phyloP scores from a whole-genome alignment of 371 early-diverging fungal genomes.

The Globomyces sp. region DNA sequence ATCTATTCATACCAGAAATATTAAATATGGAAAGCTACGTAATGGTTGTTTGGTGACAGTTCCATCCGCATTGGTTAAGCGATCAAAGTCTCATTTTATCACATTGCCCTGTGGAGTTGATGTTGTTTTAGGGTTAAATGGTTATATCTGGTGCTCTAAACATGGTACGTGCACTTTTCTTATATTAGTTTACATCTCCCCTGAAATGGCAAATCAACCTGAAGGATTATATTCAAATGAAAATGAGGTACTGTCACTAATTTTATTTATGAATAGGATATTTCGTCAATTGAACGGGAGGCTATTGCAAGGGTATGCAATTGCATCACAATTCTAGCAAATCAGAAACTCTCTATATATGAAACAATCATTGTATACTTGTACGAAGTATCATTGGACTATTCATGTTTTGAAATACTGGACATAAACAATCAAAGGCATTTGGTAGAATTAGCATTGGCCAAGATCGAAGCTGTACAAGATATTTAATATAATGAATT shows the following conservation, averaged over 20 bases:
- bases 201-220: conserved; percentile 57
- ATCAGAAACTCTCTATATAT: conserved; percentile 72
- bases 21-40: conserved; percentile 95
- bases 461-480: not conserved
- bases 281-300: conserved; percentile 57
- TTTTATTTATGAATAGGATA: conserved; percentile 12
- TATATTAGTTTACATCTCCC: conserved; percentile 34
- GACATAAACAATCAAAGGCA: conserved; percentile 8
- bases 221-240: conserved; percentile 74
- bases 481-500: not conserved
- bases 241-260: conserved; percentile 64
- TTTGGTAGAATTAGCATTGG: conserved; percentile 1
- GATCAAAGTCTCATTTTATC: conserved; percentile 91
- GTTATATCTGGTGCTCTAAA: conserved; percentile 94
- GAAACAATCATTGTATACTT: conserved; percentile 83
- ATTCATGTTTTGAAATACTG: conserved; percentile 35
- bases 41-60: conserved; percentile 88
- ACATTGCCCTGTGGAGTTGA: conserved; percentile 84
- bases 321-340: conserved; percentile 76
- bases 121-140: conserved; percentile 94
- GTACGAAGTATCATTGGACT: conserved; percentile 78
- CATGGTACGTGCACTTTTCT: conserved; percentile 31
- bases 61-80: conserved; percentile 81
- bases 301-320: conserved; percentile 85
- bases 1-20: conserved; percentile 92